phyloP scores from a whole-genome alignment of 2,329 filamentous ascomycete genomes.

The Pseudocercospora vitis region DNA sequence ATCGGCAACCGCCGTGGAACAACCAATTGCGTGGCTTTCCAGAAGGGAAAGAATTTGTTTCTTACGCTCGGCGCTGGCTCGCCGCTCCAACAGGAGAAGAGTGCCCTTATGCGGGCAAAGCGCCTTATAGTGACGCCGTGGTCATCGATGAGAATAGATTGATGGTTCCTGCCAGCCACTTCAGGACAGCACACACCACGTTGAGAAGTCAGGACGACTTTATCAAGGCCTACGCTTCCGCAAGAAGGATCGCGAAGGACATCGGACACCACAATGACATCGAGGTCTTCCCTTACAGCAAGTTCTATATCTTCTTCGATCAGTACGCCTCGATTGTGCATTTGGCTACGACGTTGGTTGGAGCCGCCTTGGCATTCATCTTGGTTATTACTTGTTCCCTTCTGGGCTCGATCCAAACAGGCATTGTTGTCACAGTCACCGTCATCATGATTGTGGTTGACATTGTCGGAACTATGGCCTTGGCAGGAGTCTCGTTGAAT shows the following conservation, averaged over 20 bases:
- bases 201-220: constrained; percentile 88
- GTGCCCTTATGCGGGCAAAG: constrained; percentile 85
- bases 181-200: constrained; percentile 85
- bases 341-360: constrained; percentile 75
- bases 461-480: constrained; percentile 91
- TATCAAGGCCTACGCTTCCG: constrained; percentile 84
- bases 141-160: constrained; percentile 68
- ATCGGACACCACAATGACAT: constrained; percentile 73
- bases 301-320: constrained; percentile 99
- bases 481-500: constrained; percentile 85
- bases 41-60: constrained; percentile 83
- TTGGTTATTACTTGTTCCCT: constrained; percentile 76
- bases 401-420: constrained; percentile 80
- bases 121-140: constrained; percentile 81
- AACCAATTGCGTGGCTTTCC: constrained; percentile 89
- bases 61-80: constrained; percentile 83
- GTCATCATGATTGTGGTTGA: constrained; percentile 93
- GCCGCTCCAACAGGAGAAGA: constrained; percentile 74
- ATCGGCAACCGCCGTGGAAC: constrained; percentile 80
- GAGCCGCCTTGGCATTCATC: constrained; percentile 81
- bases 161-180: constrained; percentile 80
- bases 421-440: constrained; percentile 76
- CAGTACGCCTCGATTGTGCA: constrained; percentile 85
- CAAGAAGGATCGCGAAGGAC: constrained; percentile 79
- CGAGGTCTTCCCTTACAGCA: constrained; percentile 91